A percentile compares a stretch with the other conserved stretches of the same genome.
Evolutionary conservation across 441 rosid genomes (phyloP).

Genomic region (Daphne laureola): DNA sequence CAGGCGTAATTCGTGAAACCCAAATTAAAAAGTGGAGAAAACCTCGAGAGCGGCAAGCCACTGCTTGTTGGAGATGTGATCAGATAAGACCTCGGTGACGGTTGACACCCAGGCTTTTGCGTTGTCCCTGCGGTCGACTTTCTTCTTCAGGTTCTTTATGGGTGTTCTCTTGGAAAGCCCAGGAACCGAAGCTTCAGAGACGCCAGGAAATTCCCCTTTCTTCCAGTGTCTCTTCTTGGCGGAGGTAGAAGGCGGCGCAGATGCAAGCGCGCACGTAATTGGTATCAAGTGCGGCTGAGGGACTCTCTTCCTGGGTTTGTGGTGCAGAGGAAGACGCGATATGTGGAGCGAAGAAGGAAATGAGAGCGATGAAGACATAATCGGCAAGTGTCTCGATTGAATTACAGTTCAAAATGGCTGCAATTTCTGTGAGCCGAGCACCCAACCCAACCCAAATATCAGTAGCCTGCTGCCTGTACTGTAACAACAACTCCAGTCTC

Average conservation of each 20-base stretch:
- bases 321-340: conserved; percentile 26
- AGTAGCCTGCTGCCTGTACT: too few species aligned
- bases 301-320: conserved; percentile 5
- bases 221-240: conserved; percentile 68
- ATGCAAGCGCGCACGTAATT: conserved; percentile 27
- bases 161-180: conserved; percentile 35
- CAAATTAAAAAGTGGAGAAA: not conserved
- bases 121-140: conserved; percentile 45
- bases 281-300: conserved; percentile 11
- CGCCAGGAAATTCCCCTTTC: conserved; percentile 68
- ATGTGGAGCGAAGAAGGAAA: conserved; percentile 48
- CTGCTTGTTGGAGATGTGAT: conserved; percentile 59
- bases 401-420: too few species aligned
- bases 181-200: conserved; percentile 24
- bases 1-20: not conserved
- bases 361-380: conserved; percentile 39
- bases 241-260: conserved; percentile 24
- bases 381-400: conserved; percentile 5
- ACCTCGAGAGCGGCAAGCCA: conserved; percentile 87
- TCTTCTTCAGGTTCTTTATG: conserved; percentile 72
- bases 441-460: too few species aligned
- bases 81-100: conserved; percentile 71
- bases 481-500: too few species aligned
- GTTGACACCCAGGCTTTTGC: conserved; percentile 69
- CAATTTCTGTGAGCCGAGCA: too few species aligned